A percentile compares a stretch with the other conserved stretches of the same genome.
Conservation (phyloP, 2,329 filamentous ascomycete species). For the Epichloe hybrida region DNA sequence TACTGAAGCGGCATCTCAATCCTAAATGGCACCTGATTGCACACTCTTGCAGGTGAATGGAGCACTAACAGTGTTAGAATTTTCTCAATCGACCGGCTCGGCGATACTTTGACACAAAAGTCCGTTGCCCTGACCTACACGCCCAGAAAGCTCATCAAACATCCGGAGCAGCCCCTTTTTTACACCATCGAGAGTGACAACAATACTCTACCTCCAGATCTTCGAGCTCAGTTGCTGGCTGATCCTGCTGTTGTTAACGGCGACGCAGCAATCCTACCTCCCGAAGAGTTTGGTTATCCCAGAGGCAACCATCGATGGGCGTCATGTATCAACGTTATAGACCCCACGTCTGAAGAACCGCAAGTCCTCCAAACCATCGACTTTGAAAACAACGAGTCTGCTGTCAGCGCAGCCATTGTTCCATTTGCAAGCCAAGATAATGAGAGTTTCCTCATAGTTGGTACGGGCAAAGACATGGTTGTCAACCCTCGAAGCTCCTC, state of each 20-base stretch:
- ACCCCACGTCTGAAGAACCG: conserved; percentile 61
- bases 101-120: conserved; percentile 75
- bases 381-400: conserved; percentile 79
- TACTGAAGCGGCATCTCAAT: conserved; percentile 53
- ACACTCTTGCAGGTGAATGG: background rate
- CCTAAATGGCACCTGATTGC: background rate
- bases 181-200: conserved; percentile 93
- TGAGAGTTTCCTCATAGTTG: conserved; percentile 84
- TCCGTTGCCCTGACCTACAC: conserved; percentile 81
- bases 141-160: conserved; percentile 72
- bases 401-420: conserved; percentile 72
- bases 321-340: conserved; percentile 85
- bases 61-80: conserved; percentile 41
- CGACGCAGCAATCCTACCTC: conserved; percentile 54
- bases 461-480: conserved; percentile 81
- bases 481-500: conserved; percentile 62
- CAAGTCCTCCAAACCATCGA: conserved; percentile 64
- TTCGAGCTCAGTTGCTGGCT: conserved; percentile 58
- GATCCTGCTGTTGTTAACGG: conserved; percentile 61
- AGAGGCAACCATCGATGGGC: conserved; percentile 79
- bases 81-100: conserved; percentile 77
- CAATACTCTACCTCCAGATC: conserved; percentile 72
- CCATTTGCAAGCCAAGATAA: conserved; percentile 80
- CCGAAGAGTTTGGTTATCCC: conserved; percentile 81
- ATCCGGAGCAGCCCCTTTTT: conserved; percentile 74